A percentile compares a stretch with the other conserved stretches of the same genome.
These are phyloP conservation scores for Carex kokanica DNA, from an alignment of 176 grass and related monocot genomes.

Conservation along the genomic window DNA sequence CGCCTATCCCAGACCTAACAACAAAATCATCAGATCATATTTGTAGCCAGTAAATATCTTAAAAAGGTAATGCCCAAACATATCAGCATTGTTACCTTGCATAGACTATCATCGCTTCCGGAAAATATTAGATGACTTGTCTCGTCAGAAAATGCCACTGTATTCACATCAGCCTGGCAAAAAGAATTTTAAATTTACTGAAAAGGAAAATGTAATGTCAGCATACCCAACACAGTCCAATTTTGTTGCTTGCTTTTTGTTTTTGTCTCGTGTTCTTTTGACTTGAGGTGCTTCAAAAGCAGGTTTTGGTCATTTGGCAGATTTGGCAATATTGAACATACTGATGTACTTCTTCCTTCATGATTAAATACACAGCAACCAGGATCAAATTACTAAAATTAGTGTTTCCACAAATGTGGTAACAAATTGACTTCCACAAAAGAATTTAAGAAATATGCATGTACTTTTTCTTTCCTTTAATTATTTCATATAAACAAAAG, in stretches of 20 bases:
- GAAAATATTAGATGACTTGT: slow-evolving; percentile 76
- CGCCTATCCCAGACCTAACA: slow-evolving; percentile 85
- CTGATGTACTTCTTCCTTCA: too few species aligned
- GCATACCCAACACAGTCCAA: background rate
- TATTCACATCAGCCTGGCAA: slow-evolving; percentile 81
- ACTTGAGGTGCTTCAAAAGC: background rate
- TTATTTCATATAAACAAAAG: background rate
- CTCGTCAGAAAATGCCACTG: slow-evolving; percentile 75
- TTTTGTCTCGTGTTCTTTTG: background rate
- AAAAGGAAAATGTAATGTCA: background rate
- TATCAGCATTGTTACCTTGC: slow-evolving; percentile 59
- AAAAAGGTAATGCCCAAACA: slow-evolving; percentile 14
- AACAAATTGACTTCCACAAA: background rate
- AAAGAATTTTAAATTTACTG: background rate
- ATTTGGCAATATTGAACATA: too few species aligned
- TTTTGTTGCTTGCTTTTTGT: background rate
- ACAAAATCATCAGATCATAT: slow-evolving; percentile 1
- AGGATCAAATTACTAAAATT: background rate
- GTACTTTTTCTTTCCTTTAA: background rate
- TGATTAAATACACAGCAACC: background rate
- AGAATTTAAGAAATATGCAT: background rate
- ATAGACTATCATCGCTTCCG: slow-evolving; percentile 75
- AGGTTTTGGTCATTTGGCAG: too few species aligned
- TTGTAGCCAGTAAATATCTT: background rate
- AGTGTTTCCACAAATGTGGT: background rate